Evolutionary conservation across 202 grass and related monocot genomes (phyloP).

Genomic region (Schoenoplectus triqueter): DNA sequence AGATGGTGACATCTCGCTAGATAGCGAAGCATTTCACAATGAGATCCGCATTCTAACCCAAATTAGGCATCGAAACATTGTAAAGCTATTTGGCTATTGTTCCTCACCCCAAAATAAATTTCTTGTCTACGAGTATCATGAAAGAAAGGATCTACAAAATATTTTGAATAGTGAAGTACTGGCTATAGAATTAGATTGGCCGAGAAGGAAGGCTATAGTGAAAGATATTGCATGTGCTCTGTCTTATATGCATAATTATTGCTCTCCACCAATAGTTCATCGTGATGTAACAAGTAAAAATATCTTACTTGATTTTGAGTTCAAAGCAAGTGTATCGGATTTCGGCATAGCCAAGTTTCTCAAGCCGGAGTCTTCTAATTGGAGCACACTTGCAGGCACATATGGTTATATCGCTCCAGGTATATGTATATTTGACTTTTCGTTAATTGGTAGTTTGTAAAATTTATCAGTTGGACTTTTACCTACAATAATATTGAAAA

Average conservation of each 20-base stretch:
- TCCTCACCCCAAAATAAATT: slow-evolving; percentile 20
- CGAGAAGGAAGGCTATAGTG: background rate
- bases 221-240: slow-evolving; percentile 32
- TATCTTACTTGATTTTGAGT: slow-evolving; percentile 12
- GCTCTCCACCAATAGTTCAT: slow-evolving; percentile 29
- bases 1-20: slow-evolving; percentile 17
- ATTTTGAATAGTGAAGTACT: background rate
- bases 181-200: slow-evolving; percentile 18
- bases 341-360: slow-evolving; percentile 10
- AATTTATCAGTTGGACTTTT: background rate
- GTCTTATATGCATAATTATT: slow-evolving; percentile 37
- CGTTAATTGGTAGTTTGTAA: background rate
- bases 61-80: slow-evolving; percentile 36
- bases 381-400: slow-evolving; percentile 21
- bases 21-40: slow-evolving; percentile 16
- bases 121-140: slow-evolving; percentile 18
- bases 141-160: background rate
- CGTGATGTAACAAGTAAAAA: slow-evolving; percentile 30
- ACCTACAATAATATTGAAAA: background rate
- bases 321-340: slow-evolving; percentile 13
- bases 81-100: slow-evolving; percentile 29
- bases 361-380: slow-evolving; percentile 26
- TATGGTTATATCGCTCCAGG: slow-evolving; percentile 37
- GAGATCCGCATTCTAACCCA: background rate
- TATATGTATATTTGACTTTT: background rate